A percentile compares a stretch with the other conserved stretches of the same genome.
Evolutionary conservation across 1,284 basidiomycete genomes (phyloP).

Genomic region (Boletellus deceptivus): DNA sequence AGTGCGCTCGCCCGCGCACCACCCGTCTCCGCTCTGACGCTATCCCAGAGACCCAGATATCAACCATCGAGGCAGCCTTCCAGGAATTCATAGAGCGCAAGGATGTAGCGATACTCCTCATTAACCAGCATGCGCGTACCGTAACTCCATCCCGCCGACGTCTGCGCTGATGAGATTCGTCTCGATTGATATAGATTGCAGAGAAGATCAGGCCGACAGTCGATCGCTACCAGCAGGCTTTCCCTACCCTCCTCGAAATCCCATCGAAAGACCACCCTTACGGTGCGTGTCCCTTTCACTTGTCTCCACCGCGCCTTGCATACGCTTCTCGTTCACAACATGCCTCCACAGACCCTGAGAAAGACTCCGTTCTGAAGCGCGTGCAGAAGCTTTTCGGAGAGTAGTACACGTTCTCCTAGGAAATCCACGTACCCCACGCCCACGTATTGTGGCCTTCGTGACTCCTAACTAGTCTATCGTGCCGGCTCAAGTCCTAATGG

Average conservation of each 20-base stretch:
- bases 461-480: constrained; percentile 5
- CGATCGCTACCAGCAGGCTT: constrained; percentile 93
- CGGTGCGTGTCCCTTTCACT: constrained; percentile 46
- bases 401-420: constrained; percentile 34
- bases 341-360: constrained; percentile 77
- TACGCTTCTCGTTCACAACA: constrained; percentile 21
- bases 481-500: constrained; percentile 2
- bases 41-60: constrained; percentile 78
- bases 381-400: constrained; percentile 97
- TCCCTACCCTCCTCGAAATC: constrained; percentile 96
- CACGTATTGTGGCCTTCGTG: constrained; percentile 9
- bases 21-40: constrained; percentile 6
- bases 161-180: constrained; percentile 12
- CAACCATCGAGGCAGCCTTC: constrained; percentile 86
- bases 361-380: constrained; percentile 95
- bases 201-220: constrained; percentile 96
- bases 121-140: constrained; percentile 88
- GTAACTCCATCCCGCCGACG: neutral
- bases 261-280: constrained; percentile 95
- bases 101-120: constrained; percentile 92
- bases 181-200: constrained; percentile 62
- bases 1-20: constrained; percentile 48
- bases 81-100: constrained; percentile 90
- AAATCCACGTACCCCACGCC: constrained; percentile 11
- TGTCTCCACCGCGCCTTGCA: constrained; percentile 1